Base-by-base conservation (phyloP, 805 yeast genomes). In the Cyberlindnera mississippiensis region DNA sequence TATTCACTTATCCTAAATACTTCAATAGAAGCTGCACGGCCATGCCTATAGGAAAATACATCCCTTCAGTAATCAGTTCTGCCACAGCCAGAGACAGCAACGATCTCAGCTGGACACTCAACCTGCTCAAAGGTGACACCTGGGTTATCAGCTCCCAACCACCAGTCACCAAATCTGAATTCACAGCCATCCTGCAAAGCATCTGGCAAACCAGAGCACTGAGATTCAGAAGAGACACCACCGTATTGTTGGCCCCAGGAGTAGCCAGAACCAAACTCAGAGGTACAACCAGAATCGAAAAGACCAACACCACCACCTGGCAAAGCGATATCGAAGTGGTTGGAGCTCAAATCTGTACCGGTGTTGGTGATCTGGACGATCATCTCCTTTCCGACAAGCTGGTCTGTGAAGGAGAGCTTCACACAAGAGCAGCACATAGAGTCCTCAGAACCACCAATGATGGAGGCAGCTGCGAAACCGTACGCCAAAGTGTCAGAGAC, bases 381-480 rank as follows among this genome's bases (percentile, higher is more conserved):
- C 39, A 42, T 33, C 11, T 28, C 22, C 39, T 42, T 41, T 12
- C 49, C 49, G 14, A 42, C 45, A 11, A 41, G 24, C 33, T 43
- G 40, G 28, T 31, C 39, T 17, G 46, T 42, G 44, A 45, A 45
- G 11, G 40, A 30, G 30, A 45, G 24, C 42, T 45, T 42, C 20
- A 45, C 35, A 45, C 46, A 45, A 7, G 49, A 39, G 32, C 49
- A 45, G 20, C 45, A 42, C 38, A 45, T 38, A 35, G 44, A 29
- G 38, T 41, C 44, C 35, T 45, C 49, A 11, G 31, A 28, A 10
- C 44, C 41, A 19, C 49, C 49, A 17, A 33, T 15, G 35, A 45
- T 18, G 8, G 45, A 41, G 19, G 49, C 49, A 30, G 49, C 49
- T 13, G 49, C 49, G 28, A 45, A 45, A 15, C 49, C 49, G 26